These are phyloP conservation scores for Theobroma cacao DNA, from an alignment of 345 rosid species.

Conservation along the genomic window DNA sequence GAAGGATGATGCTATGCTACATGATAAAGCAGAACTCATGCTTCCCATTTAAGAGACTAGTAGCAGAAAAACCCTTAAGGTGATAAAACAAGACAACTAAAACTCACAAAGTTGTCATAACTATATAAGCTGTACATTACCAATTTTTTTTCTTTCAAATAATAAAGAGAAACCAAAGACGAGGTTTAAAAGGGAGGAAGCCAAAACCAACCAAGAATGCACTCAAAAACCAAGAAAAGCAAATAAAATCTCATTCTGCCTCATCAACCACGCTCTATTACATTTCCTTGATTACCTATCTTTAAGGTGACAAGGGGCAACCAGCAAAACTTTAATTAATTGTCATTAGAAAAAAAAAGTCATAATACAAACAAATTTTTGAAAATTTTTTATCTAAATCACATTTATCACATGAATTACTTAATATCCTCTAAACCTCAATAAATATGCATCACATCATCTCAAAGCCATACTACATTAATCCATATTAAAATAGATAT, in stretches of 20 bases:
- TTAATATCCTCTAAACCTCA: background rate
- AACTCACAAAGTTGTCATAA: background rate
- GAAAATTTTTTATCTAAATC: background rate
- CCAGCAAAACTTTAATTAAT: background rate
- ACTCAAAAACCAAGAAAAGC: background rate
- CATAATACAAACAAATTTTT: background rate
- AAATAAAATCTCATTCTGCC: background rate
- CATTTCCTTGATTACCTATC: background rate
- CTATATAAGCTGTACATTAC: background rate
- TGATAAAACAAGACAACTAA: background rate
- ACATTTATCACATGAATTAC: background rate
- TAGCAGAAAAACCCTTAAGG: background rate
- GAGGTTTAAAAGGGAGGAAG: background rate
- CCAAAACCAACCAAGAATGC: background rate
- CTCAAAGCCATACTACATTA: background rate
- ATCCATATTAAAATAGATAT: background rate
- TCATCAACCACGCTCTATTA: background rate
- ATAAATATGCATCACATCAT: background rate
- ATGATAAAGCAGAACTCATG: background rate
- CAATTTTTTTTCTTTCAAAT: background rate
- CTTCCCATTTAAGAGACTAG: background rate
- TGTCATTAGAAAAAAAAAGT: background rate
- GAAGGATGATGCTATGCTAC: background rate
- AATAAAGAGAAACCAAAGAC: background rate
- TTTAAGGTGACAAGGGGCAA: background rate